phyloP scores from a whole-genome alignment of 2,329 filamentous ascomycete genomes.

The Botrytis fragariae region DNA sequence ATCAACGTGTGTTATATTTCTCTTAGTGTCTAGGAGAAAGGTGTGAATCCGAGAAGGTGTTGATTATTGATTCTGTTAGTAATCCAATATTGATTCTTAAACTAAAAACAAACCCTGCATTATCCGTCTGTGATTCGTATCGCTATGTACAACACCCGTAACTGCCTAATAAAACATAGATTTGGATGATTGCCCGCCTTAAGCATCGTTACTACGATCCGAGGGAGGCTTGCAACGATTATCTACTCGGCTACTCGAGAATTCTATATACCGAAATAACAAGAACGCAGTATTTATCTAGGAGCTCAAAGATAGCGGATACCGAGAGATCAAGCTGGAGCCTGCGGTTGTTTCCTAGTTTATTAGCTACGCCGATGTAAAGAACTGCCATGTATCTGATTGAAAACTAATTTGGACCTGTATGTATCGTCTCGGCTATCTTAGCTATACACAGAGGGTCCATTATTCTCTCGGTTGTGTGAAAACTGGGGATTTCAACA shows the following conservation, averaged over 20 bases:
- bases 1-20: neutral
- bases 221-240: neutral
- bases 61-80: neutral
- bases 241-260: neutral
- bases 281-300: neutral
- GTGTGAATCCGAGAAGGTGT: neutral
- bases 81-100: neutral
- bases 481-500: neutral
- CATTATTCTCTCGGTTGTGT: neutral
- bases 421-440: neutral
- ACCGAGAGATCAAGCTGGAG: neutral
- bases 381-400: neutral
- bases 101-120: neutral
- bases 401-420: neutral
- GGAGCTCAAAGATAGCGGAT: neutral
- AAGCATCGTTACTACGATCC: neutral
- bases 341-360: neutral
- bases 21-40: neutral
- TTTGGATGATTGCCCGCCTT: neutral
- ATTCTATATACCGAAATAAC: neutral
- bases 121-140: neutral
- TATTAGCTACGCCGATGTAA: neutral
- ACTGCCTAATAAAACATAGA: neutral
- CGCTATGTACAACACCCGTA: neutral
- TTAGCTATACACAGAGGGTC: neutral